phyloP scores from a whole-genome alignment of 176 grass and related monocot species.

The Aegilops longissima region DNA sequence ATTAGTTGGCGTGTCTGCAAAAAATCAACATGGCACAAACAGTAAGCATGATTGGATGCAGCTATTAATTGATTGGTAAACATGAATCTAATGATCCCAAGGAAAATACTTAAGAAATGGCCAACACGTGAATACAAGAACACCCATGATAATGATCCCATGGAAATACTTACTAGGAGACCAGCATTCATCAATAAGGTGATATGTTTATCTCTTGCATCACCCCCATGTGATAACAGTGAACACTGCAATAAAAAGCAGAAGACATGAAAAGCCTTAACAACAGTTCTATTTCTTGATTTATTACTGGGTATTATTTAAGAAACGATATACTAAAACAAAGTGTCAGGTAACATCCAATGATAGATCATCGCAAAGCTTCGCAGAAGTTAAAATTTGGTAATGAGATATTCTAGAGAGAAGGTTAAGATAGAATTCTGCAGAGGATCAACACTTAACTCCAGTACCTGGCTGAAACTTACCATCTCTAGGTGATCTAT shows the following conservation, averaged over 20 bases:
- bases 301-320: conserved; percentile 1
- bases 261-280: neutral
- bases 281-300: neutral
- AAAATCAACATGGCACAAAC: conserved; percentile 18
- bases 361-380: neutral
- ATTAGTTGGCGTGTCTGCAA: conserved; percentile 81
- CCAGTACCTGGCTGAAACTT: conserved; percentile 7
- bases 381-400: neutral
- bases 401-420: neutral
- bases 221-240: conserved; percentile 69
- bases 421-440: conserved; percentile 9
- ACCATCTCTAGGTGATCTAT: conserved; percentile 75
- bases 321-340: neutral
- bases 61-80: neutral
- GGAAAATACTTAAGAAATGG: no score
- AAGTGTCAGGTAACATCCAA: neutral
- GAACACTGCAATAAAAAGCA: conserved; percentile 55
- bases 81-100: no score
- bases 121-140: neutral
- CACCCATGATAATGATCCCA: neutral
- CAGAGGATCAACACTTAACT: neutral
- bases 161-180: conserved; percentile 61
- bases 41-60: neutral
- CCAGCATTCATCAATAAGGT: conserved; percentile 77
- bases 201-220: conserved; percentile 72